Evolutionary conservation across 2,329 filamentous ascomycete genomes (phyloP).

Genomic region (Hymenoscyphus infarciens): DNA sequence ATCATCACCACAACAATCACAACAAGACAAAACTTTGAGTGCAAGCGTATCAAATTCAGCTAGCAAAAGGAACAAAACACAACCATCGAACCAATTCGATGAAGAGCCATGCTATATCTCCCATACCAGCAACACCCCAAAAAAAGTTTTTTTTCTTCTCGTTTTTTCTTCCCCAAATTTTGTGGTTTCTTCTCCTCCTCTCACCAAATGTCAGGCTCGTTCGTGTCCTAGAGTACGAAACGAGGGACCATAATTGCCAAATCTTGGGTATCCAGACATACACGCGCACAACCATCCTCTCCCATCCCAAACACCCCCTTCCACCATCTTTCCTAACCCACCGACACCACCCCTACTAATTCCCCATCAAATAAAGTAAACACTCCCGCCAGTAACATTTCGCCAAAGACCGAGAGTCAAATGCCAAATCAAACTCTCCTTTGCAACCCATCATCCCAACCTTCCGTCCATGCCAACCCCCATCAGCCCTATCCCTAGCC

Average conservation of each 20-base stretch:
- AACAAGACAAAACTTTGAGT: not conserved
- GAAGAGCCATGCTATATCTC: conserved; percentile 19
- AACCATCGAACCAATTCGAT: conserved; percentile 29
- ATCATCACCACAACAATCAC: not conserved
- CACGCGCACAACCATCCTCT: not conserved
- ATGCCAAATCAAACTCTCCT: not conserved
- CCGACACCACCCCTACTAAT: conserved; percentile 13
- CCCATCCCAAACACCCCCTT: conserved; percentile 1
- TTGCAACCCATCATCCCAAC: not conserved
- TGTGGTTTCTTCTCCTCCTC: not conserved
- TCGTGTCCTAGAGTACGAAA: conserved; percentile 11
- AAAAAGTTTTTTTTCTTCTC: conserved; percentile 22
- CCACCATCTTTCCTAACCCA: conserved; percentile 16
- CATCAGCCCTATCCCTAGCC: conserved; percentile 14
- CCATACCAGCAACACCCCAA: conserved; percentile 19
- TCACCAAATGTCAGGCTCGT: conserved; percentile 22
- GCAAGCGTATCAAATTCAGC: not conserved
- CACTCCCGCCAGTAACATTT: not conserved
- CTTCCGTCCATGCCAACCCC: conserved; percentile 4
- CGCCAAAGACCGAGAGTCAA: conserved; percentile 1
- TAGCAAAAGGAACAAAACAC: conserved; percentile 18
- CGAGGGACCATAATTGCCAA: conserved; percentile 13
- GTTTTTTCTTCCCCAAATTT: conserved; percentile 17
- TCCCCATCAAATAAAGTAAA: conserved; percentile 1
- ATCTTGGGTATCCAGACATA: not conserved